These are phyloP conservation scores for Scenedesmus sp. DNA, from an alignment of 163 green algal species.

Conservation along the genomic window DNA sequence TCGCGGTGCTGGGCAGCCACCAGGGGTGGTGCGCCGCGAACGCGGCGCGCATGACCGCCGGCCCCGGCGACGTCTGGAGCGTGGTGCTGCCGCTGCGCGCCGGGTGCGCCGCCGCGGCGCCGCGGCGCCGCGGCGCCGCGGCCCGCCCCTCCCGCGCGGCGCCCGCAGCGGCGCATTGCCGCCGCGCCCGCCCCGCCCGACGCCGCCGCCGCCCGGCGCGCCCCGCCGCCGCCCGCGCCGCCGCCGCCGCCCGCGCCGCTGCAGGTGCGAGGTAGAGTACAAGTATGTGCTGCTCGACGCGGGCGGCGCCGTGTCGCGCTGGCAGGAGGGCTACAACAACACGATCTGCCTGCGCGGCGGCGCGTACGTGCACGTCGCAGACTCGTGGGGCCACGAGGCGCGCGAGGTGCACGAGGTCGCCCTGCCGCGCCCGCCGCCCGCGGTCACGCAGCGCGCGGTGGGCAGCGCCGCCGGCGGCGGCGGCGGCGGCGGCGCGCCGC, in stretches of 20 bases:
- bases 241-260: no score
- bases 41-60: slow-evolving; percentile 19
- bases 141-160: no score
- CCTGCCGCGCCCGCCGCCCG: neutral
- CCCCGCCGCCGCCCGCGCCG: no score
- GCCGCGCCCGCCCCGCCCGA: no score
- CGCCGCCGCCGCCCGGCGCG: no score
- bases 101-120: no score
- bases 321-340: slow-evolving; percentile 37
- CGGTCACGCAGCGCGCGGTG: no score
- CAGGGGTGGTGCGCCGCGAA: slow-evolving; percentile 1
- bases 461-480: slow-evolving; percentile 11
- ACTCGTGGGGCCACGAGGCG: slow-evolving; percentile 27
- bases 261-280: slow-evolving; percentile 39
- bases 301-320: neutral
- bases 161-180: no score
- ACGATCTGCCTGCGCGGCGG: neutral
- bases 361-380: slow-evolving; percentile 4
- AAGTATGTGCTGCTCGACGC: slow-evolving; percentile 25
- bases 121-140: no score
- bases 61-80: slow-evolving; percentile 10
- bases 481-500: neutral
- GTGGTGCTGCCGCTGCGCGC: neutral
- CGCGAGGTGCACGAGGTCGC: slow-evolving; percentile 19
- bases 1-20: slow-evolving; percentile 27